Evolutionary conservation across 352 stramenopile genomes (phyloP).

Genomic region (Phytopythium delawarense): DNA sequence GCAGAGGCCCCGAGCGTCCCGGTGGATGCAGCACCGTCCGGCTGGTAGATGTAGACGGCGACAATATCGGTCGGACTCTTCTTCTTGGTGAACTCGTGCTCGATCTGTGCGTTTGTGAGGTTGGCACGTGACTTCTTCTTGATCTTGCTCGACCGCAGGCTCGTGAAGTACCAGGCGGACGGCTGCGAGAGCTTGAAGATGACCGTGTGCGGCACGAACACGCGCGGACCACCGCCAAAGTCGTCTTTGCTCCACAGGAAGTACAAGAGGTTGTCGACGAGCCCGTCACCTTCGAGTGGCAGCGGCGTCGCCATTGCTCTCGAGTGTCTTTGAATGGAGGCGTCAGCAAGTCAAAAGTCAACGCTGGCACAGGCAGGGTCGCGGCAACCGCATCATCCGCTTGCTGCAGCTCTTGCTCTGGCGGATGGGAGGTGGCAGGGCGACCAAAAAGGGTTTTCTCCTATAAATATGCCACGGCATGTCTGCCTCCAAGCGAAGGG

Average conservation of each 20-base stretch:
- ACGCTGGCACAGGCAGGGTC: not conserved
- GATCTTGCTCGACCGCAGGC: slow-evolving; percentile 69
- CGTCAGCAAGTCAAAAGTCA: not conserved
- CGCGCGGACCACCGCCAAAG: slow-evolving; percentile 74
- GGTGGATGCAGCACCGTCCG: slow-evolving; percentile 6
- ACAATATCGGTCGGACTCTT: slow-evolving; percentile 82
- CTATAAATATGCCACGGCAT: not conserved
- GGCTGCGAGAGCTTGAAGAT: slow-evolving; percentile 92
- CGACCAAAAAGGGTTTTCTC: no score
- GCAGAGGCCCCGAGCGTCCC: not conserved
- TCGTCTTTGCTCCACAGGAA: slow-evolving; percentile 92
- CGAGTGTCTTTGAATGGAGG: not conserved
- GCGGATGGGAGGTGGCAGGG: no score
- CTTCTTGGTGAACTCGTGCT: slow-evolving; percentile 92
- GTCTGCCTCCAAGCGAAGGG: not conserved
- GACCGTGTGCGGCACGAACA: slow-evolving; percentile 93
- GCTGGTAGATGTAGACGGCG: slow-evolving; percentile 87
- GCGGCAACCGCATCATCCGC: not conserved
- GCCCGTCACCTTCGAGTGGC: slow-evolving; percentile 79
- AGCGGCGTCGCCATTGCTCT: slow-evolving; percentile 45
- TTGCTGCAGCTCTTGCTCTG: not conserved
- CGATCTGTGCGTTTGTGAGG: slow-evolving; percentile 90
- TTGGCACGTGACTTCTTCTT: slow-evolving; percentile 92
- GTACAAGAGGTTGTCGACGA: slow-evolving; percentile 88
- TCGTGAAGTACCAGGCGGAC: slow-evolving; percentile 95